Evolutionary conservation across 2,329 filamentous ascomycete genomes (phyloP).

Genomic region (Colletotrichum lentis): DNA sequence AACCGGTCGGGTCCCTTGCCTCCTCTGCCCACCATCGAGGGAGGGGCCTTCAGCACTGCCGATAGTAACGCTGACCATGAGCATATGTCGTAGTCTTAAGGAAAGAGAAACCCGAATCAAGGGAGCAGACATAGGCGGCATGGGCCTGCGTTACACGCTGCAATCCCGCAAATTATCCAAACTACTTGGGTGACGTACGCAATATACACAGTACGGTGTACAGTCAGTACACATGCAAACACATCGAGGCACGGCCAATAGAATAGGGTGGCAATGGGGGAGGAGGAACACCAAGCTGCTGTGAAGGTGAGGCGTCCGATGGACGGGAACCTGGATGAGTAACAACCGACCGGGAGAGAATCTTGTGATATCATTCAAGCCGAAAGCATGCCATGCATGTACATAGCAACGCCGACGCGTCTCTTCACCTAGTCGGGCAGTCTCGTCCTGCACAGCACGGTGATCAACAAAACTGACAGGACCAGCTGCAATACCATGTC

Average conservation of each 20-base stretch:
- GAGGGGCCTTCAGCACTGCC: conserved; percentile 26
- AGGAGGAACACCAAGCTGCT: conserved; percentile 15
- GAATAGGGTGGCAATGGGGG: conserved; percentile 1
- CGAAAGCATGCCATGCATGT: neutral
- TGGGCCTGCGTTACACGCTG: conserved; percentile 24
- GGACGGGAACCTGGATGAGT: conserved; percentile 2
- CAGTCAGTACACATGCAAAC: neutral
- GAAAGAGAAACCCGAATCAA: conserved; percentile 34
- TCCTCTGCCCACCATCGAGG: neutral
- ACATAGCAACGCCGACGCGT: conserved; percentile 23
- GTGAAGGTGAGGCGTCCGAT: conserved; percentile 24
- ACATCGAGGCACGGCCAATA: neutral
- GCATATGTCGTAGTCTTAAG: conserved; percentile 31
- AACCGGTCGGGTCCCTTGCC: conserved; percentile 8
- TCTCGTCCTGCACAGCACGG: conserved; percentile 16
- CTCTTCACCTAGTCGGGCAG: conserved; percentile 29
- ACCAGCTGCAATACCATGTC: neutral
- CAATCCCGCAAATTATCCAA: conserved; percentile 10
- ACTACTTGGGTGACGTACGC: neutral
- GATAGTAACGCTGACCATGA: conserved; percentile 12
- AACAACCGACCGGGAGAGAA: neutral
- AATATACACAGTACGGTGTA: neutral
- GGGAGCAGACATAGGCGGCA: conserved; percentile 14
- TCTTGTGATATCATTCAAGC: conserved; percentile 3
- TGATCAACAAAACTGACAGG: neutral